A percentile compares a stretch with the other conserved stretches of the same genome.
Evolutionary conservation across 2,329 filamentous ascomycete species (phyloP).

Genomic region (Sphaerostilbella broomeana): DNA sequence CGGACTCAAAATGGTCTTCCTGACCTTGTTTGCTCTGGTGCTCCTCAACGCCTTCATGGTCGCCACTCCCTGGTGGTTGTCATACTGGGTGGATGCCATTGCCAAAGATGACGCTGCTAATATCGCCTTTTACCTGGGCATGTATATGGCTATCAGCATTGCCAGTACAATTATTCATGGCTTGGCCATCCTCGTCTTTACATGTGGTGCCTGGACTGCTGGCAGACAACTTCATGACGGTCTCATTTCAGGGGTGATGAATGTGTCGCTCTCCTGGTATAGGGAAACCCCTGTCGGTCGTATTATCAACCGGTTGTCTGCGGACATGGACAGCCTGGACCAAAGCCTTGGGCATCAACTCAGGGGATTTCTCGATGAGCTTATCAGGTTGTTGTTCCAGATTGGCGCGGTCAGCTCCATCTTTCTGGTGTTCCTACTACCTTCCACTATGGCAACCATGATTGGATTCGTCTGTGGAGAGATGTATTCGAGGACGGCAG

Average conservation of each 20-base stretch:
- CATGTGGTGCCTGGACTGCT: constrained; percentile 41
- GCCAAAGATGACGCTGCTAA: constrained; percentile 24
- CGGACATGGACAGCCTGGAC: constrained; percentile 42
- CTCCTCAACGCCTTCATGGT: not conserved
- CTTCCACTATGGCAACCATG: not conserved
- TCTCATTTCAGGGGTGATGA: constrained; percentile 38
- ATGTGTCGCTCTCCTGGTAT: constrained; percentile 42
- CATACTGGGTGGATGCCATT: constrained; percentile 2
- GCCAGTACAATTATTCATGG: constrained; percentile 31
- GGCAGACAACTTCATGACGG: constrained; percentile 37
- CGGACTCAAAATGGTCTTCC: not conserved
- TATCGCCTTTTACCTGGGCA: constrained; percentile 37
- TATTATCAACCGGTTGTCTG: constrained; percentile 39
- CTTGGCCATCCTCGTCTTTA: constrained; percentile 33
- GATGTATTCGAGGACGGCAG: constrained; percentile 31
- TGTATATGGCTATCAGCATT: constrained; percentile 37
- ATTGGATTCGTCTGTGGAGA: constrained; percentile 31
- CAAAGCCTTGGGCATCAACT: constrained; percentile 33
- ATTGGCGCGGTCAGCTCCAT: not conserved
- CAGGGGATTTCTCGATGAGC: constrained; percentile 27
- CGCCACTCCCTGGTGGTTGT: constrained; percentile 3
- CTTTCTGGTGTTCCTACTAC: not conserved
- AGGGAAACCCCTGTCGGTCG: constrained; percentile 38
- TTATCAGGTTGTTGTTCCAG: not conserved
- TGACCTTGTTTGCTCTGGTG: not conserved